These are phyloP conservation scores for Backusella australiensis DNA, from an alignment of 192 early-diverging fungal genomes.

Conservation along the genomic window DNA sequence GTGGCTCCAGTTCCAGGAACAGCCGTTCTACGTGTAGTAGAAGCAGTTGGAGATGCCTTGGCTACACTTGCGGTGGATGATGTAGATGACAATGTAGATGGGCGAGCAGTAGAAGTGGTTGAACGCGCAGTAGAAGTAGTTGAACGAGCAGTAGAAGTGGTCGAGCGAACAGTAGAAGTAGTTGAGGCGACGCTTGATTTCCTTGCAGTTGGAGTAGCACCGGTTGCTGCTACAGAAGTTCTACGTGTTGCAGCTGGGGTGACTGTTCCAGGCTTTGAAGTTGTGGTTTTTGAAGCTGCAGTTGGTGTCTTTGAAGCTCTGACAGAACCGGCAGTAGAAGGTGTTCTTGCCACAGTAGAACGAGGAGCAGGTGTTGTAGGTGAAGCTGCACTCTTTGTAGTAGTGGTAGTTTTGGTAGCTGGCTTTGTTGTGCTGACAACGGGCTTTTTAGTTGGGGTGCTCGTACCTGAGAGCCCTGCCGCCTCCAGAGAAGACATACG, in stretches of 20 bases:
- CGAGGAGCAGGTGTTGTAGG: neutral
- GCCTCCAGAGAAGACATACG: constrained; percentile 8
- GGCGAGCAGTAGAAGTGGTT: neutral
- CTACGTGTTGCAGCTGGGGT: neutral
- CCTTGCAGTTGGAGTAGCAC: neutral
- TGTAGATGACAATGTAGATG: neutral
- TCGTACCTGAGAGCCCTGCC: constrained; percentile 7
- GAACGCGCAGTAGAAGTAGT: neutral
- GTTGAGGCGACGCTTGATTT: neutral
- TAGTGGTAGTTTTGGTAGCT: neutral
- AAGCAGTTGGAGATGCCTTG: constrained; percentile 14
- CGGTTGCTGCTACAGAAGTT: neutral
- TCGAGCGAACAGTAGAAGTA: neutral
- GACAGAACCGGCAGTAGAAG: neutral
- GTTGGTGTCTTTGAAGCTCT: constrained; percentile 8
- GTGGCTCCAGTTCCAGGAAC: neutral
- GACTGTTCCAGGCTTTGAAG: neutral
- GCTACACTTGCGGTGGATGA: neutral
- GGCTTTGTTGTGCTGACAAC: neutral
- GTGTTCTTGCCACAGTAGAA: neutral
- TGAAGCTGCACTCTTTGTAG: neutral
- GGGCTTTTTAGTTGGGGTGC: neutral
- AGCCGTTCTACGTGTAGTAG: constrained; percentile 2
- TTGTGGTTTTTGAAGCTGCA: neutral
- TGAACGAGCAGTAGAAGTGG: neutral